Conservation (phyloP, 805 yeast species). For the Millerago galiae region DNA sequence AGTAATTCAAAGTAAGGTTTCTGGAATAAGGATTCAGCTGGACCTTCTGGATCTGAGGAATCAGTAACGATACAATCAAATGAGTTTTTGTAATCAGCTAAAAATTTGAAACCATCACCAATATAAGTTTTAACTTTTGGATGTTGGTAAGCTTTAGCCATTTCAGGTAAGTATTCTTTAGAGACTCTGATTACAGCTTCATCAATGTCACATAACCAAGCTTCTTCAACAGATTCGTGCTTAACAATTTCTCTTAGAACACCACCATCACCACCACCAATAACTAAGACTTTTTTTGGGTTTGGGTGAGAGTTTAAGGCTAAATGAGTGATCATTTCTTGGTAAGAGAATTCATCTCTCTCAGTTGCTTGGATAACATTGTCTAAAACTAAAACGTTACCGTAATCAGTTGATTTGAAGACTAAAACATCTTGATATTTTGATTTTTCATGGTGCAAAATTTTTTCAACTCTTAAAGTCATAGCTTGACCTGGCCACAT, state of each 20-base stretch:
- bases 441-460: constrained; percentile 79
- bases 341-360: constrained; percentile 95
- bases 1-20: constrained; percentile 83
- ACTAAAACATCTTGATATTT: constrained; percentile 91
- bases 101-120: constrained; percentile 97
- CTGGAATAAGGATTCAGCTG: constrained; percentile 91
- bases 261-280: constrained; percentile 99
- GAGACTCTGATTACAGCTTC: constrained; percentile 86
- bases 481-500: constrained; percentile 99
- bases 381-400: constrained; percentile 91
- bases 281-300: constrained; percentile 88
- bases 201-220: constrained; percentile 90
- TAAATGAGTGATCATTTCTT: constrained; percentile 95
- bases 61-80: constrained; percentile 96
- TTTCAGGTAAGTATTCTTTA: constrained; percentile 79
- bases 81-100: constrained; percentile 74
- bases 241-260: constrained; percentile 92
- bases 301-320: constrained; percentile 90
- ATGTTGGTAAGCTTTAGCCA: constrained; percentile 78
- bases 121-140: constrained; percentile 88
- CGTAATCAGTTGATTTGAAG: constrained; percentile 88
- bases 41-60: constrained; percentile 98
- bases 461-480: constrained; percentile 81
- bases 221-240: constrained; percentile 81
- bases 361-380: constrained; percentile 95